Conservation (phyloP, 495 filamentous ascomycete genomes). For the Xylaria palmicola region DNA sequence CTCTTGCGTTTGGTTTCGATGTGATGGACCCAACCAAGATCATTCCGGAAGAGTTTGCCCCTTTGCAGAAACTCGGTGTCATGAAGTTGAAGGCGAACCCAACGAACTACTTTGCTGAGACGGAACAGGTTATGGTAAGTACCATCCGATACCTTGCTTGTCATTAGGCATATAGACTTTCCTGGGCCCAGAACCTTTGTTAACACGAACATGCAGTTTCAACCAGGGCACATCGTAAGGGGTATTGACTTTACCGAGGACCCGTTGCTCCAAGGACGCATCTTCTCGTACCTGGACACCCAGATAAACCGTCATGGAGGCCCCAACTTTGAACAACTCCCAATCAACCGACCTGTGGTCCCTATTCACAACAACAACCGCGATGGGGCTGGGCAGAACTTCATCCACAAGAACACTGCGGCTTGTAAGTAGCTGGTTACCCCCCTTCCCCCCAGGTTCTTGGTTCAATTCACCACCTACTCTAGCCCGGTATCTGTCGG, state of each 20-base stretch:
- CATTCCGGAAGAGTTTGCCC: constrained; percentile 69
- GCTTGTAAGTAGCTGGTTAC: constrained; percentile 34
- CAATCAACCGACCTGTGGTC: constrained; percentile 65
- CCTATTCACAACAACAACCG: constrained; percentile 75
- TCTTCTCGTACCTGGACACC: constrained; percentile 76
- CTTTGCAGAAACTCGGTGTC: constrained; percentile 63
- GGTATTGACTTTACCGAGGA: constrained; percentile 74
- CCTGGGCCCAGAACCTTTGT: not conserved
- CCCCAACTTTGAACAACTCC: constrained; percentile 75
- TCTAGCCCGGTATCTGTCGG: no score
- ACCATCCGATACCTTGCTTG: not conserved
- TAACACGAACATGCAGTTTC: constrained; percentile 36
- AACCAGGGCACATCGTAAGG: constrained; percentile 62
- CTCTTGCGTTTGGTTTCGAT: constrained; percentile 66
- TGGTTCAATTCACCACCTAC: not conserved
- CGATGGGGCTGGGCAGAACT: constrained; percentile 56
- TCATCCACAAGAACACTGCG: constrained; percentile 54
- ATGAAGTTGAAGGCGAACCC: constrained; percentile 71
- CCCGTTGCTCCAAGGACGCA: constrained; percentile 69
- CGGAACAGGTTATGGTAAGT: constrained; percentile 68
- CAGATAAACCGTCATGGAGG: constrained; percentile 70
- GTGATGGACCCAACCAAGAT: constrained; percentile 76
- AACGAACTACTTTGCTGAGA: constrained; percentile 76
- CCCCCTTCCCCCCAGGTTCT: no score
- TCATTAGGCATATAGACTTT: not conserved